Evolutionary conservation across 2,329 filamentous ascomycete species (phyloP), one percentile per base, ranked within the genome.

Genomic region (Phoma herbarum): DNA sequence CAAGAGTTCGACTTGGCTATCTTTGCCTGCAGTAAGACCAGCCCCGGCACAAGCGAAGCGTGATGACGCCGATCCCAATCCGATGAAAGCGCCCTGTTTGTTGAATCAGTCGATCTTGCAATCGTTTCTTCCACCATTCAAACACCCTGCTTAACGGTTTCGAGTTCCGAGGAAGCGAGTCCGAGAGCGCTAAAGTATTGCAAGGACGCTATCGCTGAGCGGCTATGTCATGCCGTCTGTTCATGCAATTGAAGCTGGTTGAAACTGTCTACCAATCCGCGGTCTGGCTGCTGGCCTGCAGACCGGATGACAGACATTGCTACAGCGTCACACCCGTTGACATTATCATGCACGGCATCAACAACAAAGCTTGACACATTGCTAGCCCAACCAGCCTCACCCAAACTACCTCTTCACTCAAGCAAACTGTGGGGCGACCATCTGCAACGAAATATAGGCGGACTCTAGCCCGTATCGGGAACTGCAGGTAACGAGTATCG

Each of bases 71-170:
- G 59, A 59, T 62, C 55, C 16, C 43, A 55, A 56, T 52, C 23
- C 55, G 22, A 52, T 25, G 20, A 25, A 28, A 5, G 23, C 20
- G 44, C 55, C 55, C 31, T 56, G 54, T 25, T 16, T 16, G 42
- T 35, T 37, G 42, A 41, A 42, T 49, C 12, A 43, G 41, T 41
- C 41, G 39, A 50, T 46, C 35, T 43, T 54, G 33, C 41, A 47
- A 41, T 54, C 45, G 51, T 56, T 59, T 61, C 47, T 48, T 56
- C 55, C 51, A 56, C 51, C 59, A 52, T 44, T 59, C 41, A 56
- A 49, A 46, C 47, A 44, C 42, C 45, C 20, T 54, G 54, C 29
- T 45, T 16, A 16, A 11, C 25, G n/a, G 47, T 49, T 45, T 42
- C 31, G 23, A 26, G 12, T 20, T 26, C 14, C 18, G 44, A 31